Evolutionary conservation across 208 protist species (phyloP).

Genomic region (Chromosphaera perkinsii): DNA sequence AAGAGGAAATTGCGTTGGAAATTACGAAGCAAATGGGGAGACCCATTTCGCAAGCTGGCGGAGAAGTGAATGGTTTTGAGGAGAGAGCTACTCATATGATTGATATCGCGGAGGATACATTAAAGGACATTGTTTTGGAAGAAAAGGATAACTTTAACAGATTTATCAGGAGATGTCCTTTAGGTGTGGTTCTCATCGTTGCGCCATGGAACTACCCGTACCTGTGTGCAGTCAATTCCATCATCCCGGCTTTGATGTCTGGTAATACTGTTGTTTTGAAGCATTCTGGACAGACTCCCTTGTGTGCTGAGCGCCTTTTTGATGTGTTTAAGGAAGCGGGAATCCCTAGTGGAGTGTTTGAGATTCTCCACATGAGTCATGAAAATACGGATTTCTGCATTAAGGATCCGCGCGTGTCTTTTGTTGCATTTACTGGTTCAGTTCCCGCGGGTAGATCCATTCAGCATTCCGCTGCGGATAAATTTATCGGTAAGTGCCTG

Average conservation of each 20-base stretch:
- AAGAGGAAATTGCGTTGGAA: slow-evolving; percentile 29
- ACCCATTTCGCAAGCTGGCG: slow-evolving; percentile 14
- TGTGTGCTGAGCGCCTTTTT: slow-evolving; percentile 27
- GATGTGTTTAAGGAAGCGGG: slow-evolving; percentile 24
- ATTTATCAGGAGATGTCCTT: slow-evolving; percentile 22
- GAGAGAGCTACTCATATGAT: slow-evolving; percentile 31
- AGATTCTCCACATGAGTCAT: slow-evolving; percentile 30
- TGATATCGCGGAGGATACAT: slow-evolving; percentile 12
- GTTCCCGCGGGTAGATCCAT: slow-evolving; percentile 15
- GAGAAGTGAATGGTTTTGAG: slow-evolving; percentile 17
- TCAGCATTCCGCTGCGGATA: neutral
- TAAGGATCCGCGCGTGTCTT: slow-evolving; percentile 9
- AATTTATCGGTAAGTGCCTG: slow-evolving; percentile 22
- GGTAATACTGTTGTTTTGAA: slow-evolving; percentile 33
- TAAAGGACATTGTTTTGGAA: neutral
- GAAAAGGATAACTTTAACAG: slow-evolving; percentile 6
- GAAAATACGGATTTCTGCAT: slow-evolving; percentile 3
- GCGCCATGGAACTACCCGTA: slow-evolving; percentile 36
- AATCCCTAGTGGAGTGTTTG: slow-evolving; percentile 22
- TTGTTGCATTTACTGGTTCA: slow-evolving; percentile 29
- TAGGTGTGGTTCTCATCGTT: slow-evolving; percentile 21
- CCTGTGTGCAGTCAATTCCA: slow-evolving; percentile 25
- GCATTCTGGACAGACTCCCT: slow-evolving; percentile 12
- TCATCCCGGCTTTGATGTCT: slow-evolving; percentile 16
- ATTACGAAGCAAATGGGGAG: slow-evolving; percentile 23